Evolutionary conservation across 169 alveolate species (phyloP).

Genomic region (Plasmodium vinckei): DNA sequence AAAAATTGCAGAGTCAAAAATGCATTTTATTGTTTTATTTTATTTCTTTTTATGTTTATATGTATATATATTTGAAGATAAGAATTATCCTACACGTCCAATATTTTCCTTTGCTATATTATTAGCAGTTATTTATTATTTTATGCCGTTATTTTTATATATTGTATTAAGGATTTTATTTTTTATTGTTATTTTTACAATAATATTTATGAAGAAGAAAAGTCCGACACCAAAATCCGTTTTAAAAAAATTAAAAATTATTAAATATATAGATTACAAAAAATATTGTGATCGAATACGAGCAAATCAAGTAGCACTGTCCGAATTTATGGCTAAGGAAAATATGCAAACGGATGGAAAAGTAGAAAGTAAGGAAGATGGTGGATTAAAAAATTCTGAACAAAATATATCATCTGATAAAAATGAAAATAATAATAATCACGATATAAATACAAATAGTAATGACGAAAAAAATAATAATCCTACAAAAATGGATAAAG

Average conservation of each 20-base stretch:
- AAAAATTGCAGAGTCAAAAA: slow-evolving; percentile 36
- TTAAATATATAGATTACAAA: slow-evolving; percentile 60
- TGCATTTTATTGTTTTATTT: slow-evolving; percentile 38
- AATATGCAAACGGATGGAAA: background rate
- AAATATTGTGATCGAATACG: slow-evolving; percentile 34
- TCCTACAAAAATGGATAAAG: background rate
- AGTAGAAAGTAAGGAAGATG: background rate
- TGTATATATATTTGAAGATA: slow-evolving; percentile 30
- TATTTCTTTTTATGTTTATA: slow-evolving; percentile 38
- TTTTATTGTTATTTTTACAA: slow-evolving; percentile 20
- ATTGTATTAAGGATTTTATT: slow-evolving; percentile 41
- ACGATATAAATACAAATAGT: too few relatives aligned
- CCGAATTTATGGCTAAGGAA: background rate
- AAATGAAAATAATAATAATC: background rate
- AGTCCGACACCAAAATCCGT: slow-evolving; percentile 72
- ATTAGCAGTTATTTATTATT: slow-evolving; percentile 56
- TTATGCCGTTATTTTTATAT: slow-evolving; percentile 64
- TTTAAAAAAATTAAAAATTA: slow-evolving; percentile 68
- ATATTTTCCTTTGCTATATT: slow-evolving; percentile 33
- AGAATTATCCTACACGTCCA: slow-evolving; percentile 1
- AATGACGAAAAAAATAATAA: background rate
- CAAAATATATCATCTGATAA: background rate
- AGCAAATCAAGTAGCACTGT: too few relatives aligned
- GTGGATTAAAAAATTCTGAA: background rate
- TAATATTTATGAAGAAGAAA: slow-evolving; percentile 48